phyloP scores from a whole-genome alignment of 805 yeast species.

The Ogataea thermomethanolica region DNA sequence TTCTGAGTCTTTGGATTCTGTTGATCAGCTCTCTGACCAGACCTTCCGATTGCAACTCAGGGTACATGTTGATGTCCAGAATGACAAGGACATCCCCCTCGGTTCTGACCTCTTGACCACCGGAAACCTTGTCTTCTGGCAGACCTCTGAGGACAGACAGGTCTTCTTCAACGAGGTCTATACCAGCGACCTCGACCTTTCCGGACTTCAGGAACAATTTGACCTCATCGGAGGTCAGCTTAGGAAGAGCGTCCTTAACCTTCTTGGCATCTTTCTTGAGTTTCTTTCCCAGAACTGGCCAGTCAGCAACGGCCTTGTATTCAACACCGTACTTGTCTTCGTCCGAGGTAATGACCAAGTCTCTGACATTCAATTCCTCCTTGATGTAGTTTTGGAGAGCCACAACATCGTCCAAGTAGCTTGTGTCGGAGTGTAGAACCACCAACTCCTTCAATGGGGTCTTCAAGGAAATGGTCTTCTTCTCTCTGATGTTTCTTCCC shows the following conservation, averaged over 20 bases:
- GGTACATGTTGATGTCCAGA: constrained; percentile 81
- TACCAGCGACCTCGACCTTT: constrained; percentile 81
- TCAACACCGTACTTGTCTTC: constrained; percentile 90
- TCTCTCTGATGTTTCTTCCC: constrained; percentile 96
- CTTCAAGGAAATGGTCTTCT: constrained; percentile 88
- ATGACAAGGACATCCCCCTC: constrained; percentile 87
- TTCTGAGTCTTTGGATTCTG: constrained; percentile 96
- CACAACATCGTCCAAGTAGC: constrained; percentile 73
- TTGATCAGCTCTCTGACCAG: constrained; percentile 93
- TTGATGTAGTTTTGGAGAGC: constrained; percentile 72
- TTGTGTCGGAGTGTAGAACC: constrained; percentile 74
- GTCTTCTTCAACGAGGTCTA: constrained; percentile 82
- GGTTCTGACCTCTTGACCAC: constrained; percentile 83
- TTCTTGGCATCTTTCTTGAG: constrained; percentile 89
- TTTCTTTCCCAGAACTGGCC: constrained; percentile 98
- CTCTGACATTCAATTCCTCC: constrained; percentile 93
- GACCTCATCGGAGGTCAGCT: constrained; percentile 76
- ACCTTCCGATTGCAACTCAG: constrained; percentile 90
- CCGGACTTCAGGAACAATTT: constrained; percentile 70
- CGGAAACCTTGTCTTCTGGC: constrained; percentile 58
- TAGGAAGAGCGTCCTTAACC: constrained; percentile 92
- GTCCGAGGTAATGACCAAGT: constrained; percentile 80
- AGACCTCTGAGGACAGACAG: constrained; percentile 86
- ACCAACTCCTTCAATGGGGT: constrained; percentile 89
- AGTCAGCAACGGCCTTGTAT: constrained; percentile 94